Base-by-base conservation (phyloP, 441 rosid genomes). In the Erysimum pusillum region DNA sequence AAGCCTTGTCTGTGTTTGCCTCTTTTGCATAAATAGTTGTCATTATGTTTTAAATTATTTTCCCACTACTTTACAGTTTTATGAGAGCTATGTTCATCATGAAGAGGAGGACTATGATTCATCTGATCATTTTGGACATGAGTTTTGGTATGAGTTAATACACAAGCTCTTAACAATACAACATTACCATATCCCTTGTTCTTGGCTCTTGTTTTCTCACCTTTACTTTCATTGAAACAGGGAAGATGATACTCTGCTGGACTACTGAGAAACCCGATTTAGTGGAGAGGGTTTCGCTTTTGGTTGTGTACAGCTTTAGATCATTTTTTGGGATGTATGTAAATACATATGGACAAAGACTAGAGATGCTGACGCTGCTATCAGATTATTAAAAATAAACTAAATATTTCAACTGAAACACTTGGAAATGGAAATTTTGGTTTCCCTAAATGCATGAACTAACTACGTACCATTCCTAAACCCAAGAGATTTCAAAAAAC, bases 51-150 rank as follows among this genome's bases (percentile, higher is more conserved):
- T 32, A 52, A n/a, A 75, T 34, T 14, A 53, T 59, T 31, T 53
- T 59, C 10, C 6, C 25, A 7, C 2, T 68, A 75, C 9, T 63
- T 59, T 25, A 35, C 84, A 87, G 91, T 53, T 74, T 44, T 79
- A 39, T 76, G 85, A 74, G 28, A 71, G 77, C 39, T 20, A 25
- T 17, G 69, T 8, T 63, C 38, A 41, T 72, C 25, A 57, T 32
- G 69, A 60, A 59, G 73, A 77, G 63, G 82, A 61, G 44, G 73
- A 56, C 65, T 34, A 31, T 13, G 74, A 66, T 28, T 69, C 76
- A 67, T 80, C 82, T 3, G 80, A 74, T 64, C 34, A 79, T 64
- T 69, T 34, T 4, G 70, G 59, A 36, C 54, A 59, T 59, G 72
- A 78, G 69, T 72, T 59, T 67, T 66, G 73, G 77, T 72, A 60